Evolutionary conservation across 805 yeast species (phyloP).

Genomic region (Candida andamanensis): DNA sequence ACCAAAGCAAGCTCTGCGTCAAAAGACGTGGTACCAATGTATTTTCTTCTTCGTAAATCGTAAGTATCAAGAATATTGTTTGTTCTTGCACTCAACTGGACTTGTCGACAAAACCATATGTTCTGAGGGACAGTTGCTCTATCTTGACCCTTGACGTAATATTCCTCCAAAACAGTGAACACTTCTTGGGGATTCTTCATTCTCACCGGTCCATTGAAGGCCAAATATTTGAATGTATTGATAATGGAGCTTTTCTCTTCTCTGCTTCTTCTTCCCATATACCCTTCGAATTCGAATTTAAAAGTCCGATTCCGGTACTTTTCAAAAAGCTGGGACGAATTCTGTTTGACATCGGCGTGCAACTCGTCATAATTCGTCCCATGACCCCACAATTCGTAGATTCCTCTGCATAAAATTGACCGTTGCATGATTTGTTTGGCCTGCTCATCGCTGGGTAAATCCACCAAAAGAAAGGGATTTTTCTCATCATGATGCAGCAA

Average conservation of each 20-base stretch:
- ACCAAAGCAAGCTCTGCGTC: slow-evolving; percentile 89
- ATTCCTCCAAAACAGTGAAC: slow-evolving; percentile 74
- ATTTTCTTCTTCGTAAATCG: slow-evolving; percentile 76
- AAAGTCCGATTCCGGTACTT: slow-evolving; percentile 48
- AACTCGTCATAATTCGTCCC: slow-evolving; percentile 53
- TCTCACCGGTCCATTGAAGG: slow-evolving; percentile 69
- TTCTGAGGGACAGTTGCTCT: slow-evolving; percentile 47
- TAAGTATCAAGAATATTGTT: slow-evolving; percentile 66
- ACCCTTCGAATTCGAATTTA: slow-evolving; percentile 79
- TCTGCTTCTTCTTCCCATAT: slow-evolving; percentile 57
- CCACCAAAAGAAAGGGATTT: slow-evolving; percentile 68
- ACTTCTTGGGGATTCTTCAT: slow-evolving; percentile 71
- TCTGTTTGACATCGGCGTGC: slow-evolving; percentile 45
- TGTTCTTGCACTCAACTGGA: slow-evolving; percentile 58
- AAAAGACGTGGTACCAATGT: slow-evolving; percentile 94
- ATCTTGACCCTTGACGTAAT: slow-evolving; percentile 43
- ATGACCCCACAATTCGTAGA: slow-evolving; percentile 82
- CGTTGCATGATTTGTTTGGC: slow-evolving; percentile 63
- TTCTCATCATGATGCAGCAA: slow-evolving; percentile 51
- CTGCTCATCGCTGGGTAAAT: slow-evolving; percentile 58
- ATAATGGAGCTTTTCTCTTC: slow-evolving; percentile 55
- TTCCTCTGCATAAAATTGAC: slow-evolving; percentile 64
- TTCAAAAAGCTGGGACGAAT: slow-evolving; percentile 28
- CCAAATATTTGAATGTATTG: slow-evolving; percentile 66
- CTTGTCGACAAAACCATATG: slow-evolving; percentile 72